Evolutionary conservation across 306 rosid genomes (phyloP).

Genomic region (Sicyos baderoa): DNA sequence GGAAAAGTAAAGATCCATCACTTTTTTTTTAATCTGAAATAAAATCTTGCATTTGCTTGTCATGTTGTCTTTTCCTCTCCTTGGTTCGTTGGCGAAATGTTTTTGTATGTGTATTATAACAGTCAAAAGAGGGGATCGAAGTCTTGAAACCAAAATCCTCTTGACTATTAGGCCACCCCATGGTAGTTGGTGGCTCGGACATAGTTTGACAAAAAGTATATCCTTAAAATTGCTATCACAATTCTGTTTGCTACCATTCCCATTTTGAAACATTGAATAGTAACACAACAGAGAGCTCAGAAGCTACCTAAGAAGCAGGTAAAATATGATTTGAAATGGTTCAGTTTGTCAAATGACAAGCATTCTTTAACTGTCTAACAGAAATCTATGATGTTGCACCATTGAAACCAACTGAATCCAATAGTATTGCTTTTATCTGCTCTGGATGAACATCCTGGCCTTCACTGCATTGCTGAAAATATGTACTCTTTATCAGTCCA

Average conservation of each 20-base stretch:
- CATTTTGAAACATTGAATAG: neutral
- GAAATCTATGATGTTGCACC: constrained; percentile 7
- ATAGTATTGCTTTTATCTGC: constrained; percentile 22
- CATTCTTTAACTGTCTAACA: neutral
- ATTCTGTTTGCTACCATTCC: neutral
- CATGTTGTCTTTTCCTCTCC: neutral
- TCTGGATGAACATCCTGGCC: constrained; percentile 20
- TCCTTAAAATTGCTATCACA: neutral
- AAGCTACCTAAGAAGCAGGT: constrained; percentile 12
- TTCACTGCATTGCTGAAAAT: constrained; percentile 24
- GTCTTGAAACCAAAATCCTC: constrained; percentile 1
- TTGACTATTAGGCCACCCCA: no score
- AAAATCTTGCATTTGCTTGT: neutral
- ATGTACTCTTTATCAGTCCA: constrained; percentile 4
- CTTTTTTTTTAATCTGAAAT: constrained; percentile 7
- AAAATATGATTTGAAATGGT: neutral
- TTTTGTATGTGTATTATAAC: neutral
- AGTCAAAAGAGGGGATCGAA: neutral
- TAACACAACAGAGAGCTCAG: neutral
- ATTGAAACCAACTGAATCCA: constrained; percentile 20
- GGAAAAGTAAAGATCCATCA: constrained; percentile 33
- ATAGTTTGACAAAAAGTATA: no score
- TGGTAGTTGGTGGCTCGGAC: no score
- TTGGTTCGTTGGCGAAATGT: neutral
- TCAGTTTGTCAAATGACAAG: neutral